A percentile compares a stretch with the other conserved stretches of the same genome.
These are phyloP conservation scores for Chytriomyces confervae DNA, from an alignment of 192 early-diverging fungal genomes.

Conservation along the genomic window DNA sequence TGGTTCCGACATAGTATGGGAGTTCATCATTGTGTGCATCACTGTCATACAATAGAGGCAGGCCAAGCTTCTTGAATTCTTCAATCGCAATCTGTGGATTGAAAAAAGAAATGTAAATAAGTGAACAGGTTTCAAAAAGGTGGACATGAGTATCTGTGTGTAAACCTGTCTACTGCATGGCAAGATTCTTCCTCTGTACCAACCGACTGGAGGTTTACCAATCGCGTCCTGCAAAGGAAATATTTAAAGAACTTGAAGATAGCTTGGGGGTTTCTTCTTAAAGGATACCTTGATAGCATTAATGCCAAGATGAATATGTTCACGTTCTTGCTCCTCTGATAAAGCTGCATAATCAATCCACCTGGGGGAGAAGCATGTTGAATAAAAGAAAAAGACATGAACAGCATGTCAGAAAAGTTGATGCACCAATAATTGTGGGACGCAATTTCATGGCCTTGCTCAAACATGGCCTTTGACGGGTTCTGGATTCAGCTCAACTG, in stretches of 20 bases:
- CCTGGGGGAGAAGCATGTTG: background rate
- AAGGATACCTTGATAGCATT: conserved; percentile 39
- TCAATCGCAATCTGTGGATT: conserved; percentile 38
- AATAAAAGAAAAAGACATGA: background rate
- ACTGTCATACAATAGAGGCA: conserved; percentile 58
- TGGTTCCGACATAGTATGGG: conserved; percentile 54
- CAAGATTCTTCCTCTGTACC: conserved; percentile 61
- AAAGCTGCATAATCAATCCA: conserved; percentile 46
- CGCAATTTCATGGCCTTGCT: conserved; percentile 55
- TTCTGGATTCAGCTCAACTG: conserved; percentile 54
- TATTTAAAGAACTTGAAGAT: background rate
- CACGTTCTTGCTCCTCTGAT: conserved; percentile 32
- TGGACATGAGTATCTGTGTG: background rate
- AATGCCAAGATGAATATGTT: conserved; percentile 45
- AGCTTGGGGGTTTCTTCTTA: background rate
- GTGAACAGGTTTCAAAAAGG: no score
- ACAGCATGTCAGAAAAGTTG: no score
- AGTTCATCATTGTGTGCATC: conserved; percentile 65
- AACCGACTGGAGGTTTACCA: conserved; percentile 53
- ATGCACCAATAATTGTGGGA: conserved; percentile 56
- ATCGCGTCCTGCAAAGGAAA: conserved; percentile 14
- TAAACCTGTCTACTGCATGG: conserved; percentile 28
- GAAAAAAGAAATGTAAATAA: background rate
- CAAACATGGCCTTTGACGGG: conserved; percentile 45
- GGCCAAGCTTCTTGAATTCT: conserved; percentile 47